A percentile compares a stretch with the other conserved stretches of the same genome.
Conservation (phyloP, 2,329 filamentous ascomycete species). For the Phaeophleospora eucalypticola region DNA sequence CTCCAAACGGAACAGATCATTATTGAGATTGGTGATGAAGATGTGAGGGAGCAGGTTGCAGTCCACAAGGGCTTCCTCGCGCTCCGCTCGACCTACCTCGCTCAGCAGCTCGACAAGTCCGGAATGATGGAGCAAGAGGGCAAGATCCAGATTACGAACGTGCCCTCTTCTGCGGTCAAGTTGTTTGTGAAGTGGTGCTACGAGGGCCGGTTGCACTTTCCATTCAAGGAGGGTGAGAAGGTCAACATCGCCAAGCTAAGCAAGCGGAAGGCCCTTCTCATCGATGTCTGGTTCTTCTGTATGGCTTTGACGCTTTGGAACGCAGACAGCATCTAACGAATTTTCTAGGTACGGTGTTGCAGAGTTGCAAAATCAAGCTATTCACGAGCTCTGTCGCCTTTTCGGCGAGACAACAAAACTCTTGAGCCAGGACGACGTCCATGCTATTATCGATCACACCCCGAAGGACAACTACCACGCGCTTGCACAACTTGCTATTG, state of each 20-base stretch:
- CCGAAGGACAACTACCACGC: no score
- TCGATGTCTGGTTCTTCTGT: slow-evolving; percentile 13
- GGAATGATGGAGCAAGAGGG: neutral
- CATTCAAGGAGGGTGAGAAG: neutral
- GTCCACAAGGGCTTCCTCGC: slow-evolving; percentile 5
- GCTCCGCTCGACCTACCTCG: slow-evolving; percentile 4
- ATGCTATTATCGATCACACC: no score
- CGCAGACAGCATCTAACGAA: slow-evolving; percentile 2
- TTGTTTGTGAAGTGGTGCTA: slow-evolving; percentile 9
- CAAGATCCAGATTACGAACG: neutral
- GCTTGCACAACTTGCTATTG: neutral
- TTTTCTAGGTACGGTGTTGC: slow-evolving; percentile 3
- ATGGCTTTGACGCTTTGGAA: no score
- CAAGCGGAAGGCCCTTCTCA: slow-evolving; percentile 4
- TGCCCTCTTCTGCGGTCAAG: neutral
- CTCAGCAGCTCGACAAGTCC: neutral
- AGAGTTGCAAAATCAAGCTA: slow-evolving; percentile 9
- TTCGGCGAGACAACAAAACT: no score
- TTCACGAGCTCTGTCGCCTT: neutral
- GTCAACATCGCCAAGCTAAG: neutral
- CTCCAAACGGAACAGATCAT: neutral
- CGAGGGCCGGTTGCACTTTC: slow-evolving; percentile 1
- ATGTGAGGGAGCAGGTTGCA: neutral
- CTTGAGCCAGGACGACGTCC: no score
- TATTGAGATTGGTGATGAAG: neutral